Percentiles rank a stretch among this genome's conserved stretches.
phyloP scores from a whole-genome alignment of 2,329 filamentous ascomycete genomes.

The Scytalidium sp. region DNA sequence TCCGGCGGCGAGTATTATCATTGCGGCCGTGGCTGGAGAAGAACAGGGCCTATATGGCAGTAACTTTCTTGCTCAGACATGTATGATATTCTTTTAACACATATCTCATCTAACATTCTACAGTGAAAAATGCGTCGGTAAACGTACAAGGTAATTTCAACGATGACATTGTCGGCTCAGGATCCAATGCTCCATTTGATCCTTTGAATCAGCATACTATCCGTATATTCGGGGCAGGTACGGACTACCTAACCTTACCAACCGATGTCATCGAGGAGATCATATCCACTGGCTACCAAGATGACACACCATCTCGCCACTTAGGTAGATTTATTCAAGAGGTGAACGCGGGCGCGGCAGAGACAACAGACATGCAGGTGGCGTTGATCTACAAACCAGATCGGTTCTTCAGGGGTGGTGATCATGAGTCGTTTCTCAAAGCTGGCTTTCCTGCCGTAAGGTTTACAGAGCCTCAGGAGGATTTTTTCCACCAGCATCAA shows the following conservation, averaged over 20 bases:
- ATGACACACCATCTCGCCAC: conserved; percentile 51
- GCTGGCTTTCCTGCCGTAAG: conserved; percentile 47
- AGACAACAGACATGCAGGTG: conserved; percentile 51
- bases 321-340: conserved; percentile 53
- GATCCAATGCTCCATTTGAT: conserved; percentile 39
- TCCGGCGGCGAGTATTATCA: conserved; percentile 50
- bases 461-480: conserved; percentile 55
- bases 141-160: conserved; percentile 56
- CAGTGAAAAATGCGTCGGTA: conserved; percentile 38
- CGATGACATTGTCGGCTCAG: conserved; percentile 53
- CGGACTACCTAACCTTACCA: conserved; percentile 7
- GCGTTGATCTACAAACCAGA: conserved; percentile 54
- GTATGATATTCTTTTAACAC: conserved; percentile 25
- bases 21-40: conserved; percentile 55
- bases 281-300: conserved; percentile 47
- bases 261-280: conserved; percentile 5
- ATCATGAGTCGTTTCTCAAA: conserved; percentile 51
- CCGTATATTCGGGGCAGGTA: conserved; percentile 46
- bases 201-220: conserved; percentile 46
- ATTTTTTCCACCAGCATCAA: conserved; percentile 56
- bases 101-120: conserved; percentile 1
- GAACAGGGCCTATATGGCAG: conserved; percentile 53
- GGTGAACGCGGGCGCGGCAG: conserved; percentile 42
- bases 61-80: conserved; percentile 47
- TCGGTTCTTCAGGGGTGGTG: conserved; percentile 52